Base-by-base conservation (phyloP, 2,329 filamentous ascomycete species). In the Orbilia javanica region DNA sequence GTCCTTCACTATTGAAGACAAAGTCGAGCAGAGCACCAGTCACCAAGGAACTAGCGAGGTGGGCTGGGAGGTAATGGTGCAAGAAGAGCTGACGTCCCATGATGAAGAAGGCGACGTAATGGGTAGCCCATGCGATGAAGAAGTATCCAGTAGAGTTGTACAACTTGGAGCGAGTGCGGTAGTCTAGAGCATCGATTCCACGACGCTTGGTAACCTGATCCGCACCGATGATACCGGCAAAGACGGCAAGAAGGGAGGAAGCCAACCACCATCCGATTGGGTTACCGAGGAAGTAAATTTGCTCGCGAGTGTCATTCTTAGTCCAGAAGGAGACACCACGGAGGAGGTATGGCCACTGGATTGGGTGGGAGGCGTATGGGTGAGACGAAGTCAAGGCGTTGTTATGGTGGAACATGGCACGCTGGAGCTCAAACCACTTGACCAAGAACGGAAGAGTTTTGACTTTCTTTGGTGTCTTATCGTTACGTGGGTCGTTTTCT, bases 81-180 rank as follows among this genome's bases (percentile, higher is more conserved):
- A 99, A 85, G 90, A 99, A 99, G 80, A 97, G 90, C 84, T 99
- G 95, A 82, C 95, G 94, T 72, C 95, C 95, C 95, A 99, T 99
- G 80, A 97, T 90, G 86, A 90, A 99, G 87, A 99, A 99, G 65
- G 95, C 95, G 84, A 97, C 90, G 87, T 97, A 99, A 84, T 99
- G 96, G 1, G 94, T 95, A 13, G 93, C 94, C 96, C 96, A 99
- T 70, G 94, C 93, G 72, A 99, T 89, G 90, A 97, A 98, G 87
- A 99, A 96, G 89, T 99, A 99, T 25, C 96, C 96, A 0, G 96
- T 98, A 68, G 94, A 97, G 88, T 98, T 98, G 86, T 99, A 99
- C 62, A 99, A 88, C 80, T 94, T 94, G 25, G 93, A 94, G 80
- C 96, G 94, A 31, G 96, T 94, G 96, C 95, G 93, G 84, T 91